phyloP scores from a whole-genome alignment of 2,329 filamentous ascomycete species.

The Diaporthe sp. region DNA sequence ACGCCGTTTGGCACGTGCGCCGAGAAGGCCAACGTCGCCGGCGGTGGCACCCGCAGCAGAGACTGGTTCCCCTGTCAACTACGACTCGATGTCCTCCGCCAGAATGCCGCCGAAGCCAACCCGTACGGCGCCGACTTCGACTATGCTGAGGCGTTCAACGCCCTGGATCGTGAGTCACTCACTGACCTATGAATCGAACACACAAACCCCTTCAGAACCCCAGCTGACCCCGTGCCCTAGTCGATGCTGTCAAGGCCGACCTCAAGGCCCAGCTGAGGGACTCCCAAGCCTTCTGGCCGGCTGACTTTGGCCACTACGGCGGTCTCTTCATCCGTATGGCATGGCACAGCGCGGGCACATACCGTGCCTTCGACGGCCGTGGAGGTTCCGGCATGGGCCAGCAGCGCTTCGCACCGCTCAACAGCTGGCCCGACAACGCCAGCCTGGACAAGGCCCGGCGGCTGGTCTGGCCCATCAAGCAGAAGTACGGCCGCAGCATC shows the following conservation, averaged over 20 bases:
- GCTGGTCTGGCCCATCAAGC: slow-evolving; percentile 81
- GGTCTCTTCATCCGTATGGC: slow-evolving; percentile 84
- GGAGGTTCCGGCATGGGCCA: slow-evolving; percentile 77
- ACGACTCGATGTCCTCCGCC: slow-evolving; percentile 75
- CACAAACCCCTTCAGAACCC: not conserved
- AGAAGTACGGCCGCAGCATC: slow-evolving; percentile 83
- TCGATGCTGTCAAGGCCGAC: slow-evolving; percentile 78
- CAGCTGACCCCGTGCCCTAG: slow-evolving; percentile 11
- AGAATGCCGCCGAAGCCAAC: slow-evolving; percentile 70
- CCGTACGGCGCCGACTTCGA: slow-evolving; percentile 73
- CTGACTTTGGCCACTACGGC: slow-evolving; percentile 84
- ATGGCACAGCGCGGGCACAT: slow-evolving; percentile 84
- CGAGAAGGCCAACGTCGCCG: slow-evolving; percentile 52
- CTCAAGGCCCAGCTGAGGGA: slow-evolving; percentile 76
- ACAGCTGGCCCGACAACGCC: slow-evolving; percentile 82
- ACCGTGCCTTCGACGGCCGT: slow-evolving; percentile 79
- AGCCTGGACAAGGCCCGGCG: slow-evolving; percentile 81
- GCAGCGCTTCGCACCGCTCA: slow-evolving; percentile 75
- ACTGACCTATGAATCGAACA: not conserved
- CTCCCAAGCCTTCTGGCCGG: slow-evolving; percentile 84
- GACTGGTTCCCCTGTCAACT: slow-evolving; percentile 80
- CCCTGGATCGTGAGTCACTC: slow-evolving; percentile 61
- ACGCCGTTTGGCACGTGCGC: slow-evolving; percentile 34
- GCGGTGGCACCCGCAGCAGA: slow-evolving; percentile 70
- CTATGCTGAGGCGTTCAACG: slow-evolving; percentile 77